phyloP scores from a whole-genome alignment of 1,284 basidiomycete species.

The Austroboletus olivaceoglutinosus region DNA sequence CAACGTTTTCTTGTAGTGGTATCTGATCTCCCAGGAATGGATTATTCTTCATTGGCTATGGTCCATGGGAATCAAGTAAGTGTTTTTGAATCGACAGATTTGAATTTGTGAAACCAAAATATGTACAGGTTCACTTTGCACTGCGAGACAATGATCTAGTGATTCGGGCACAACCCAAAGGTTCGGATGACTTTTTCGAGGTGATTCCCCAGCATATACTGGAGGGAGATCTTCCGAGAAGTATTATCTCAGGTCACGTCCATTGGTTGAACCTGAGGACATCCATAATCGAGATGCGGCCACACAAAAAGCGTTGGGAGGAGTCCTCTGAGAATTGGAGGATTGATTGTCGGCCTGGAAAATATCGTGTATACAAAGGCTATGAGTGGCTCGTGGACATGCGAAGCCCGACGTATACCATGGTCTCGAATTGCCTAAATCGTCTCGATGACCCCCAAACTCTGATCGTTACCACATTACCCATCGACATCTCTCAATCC shows the following conservation, averaged over 20 bases:
- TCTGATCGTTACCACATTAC: too few relatives aligned
- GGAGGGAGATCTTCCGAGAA: too few relatives aligned
- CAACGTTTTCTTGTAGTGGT: constrained; percentile 39
- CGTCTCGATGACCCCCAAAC: too few relatives aligned
- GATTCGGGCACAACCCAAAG: too few relatives aligned
- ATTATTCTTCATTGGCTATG: constrained; percentile 31
- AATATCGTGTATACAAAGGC: constrained; percentile 13
- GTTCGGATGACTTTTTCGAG: too few relatives aligned
- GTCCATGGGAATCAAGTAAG: too few relatives aligned
- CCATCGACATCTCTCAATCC: not conserved
- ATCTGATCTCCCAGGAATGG: constrained; percentile 34
- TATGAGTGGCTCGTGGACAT: constrained; percentile 24
- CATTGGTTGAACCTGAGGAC: constrained; percentile 38
- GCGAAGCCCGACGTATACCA: constrained; percentile 27
- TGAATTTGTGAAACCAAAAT: too few relatives aligned
- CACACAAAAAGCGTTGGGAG: constrained; percentile 19
- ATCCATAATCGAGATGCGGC: constrained; percentile 36
- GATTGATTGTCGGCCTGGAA: not conserved
- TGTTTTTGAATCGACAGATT: too few relatives aligned
- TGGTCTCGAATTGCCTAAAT: constrained; percentile 25
- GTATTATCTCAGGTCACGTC: too few relatives aligned
- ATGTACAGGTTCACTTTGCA: too few relatives aligned
- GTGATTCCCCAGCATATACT: too few relatives aligned
- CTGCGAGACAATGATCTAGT: too few relatives aligned
- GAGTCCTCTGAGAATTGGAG: constrained; percentile 8